Base-by-base conservation (phyloP, 2,329 filamentous ascomycete species). In the Fusarium graminum region DNA sequence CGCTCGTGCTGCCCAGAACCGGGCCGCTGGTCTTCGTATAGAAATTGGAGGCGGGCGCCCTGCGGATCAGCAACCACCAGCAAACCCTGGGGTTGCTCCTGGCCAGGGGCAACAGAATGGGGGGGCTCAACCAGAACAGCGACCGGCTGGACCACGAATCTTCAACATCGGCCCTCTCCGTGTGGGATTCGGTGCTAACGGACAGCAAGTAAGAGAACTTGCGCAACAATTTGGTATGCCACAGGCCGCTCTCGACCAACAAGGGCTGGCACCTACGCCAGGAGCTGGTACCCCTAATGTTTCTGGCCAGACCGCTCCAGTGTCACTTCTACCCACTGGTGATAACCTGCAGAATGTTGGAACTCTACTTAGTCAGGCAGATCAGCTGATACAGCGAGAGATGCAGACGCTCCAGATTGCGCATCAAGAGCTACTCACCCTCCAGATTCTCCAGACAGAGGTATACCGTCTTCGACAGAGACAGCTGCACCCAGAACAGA, bases 121-220 rank as follows among this genome's bases (percentile, higher is more conserved):
- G 16, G 70, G 63, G 53, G 71, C 68, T 7, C 67, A 62, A 40
- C 65, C 50, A 28, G 67, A 63, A 47, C 68, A 59, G 32, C 63
- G 66, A 29, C 68, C 68, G 13, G 76, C 74, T 13, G 82, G 85
- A 49, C 84, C 88, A 63, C 83, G 88, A 40, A 83, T 92, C 54
- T 89, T 90, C 70, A 90, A 92, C 69, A 79, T 95, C 44, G 92
- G 92, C 1, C 92, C 92, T 3, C 80, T 95, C 30, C 83, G 91
- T 28, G 80, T 95, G 22, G 92, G 90, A 0, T 92, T 94, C 70
- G 92, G 90, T n/a, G 89, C 92, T 81, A 90, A 77, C 76, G 89
- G 78, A 77, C 80, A 84, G 19, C 86, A 92, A 58, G 83, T 92
- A 32, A 85, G 88, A 54, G 89, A 92, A 65, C 80, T 92, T 67